Base-by-base conservation (phyloP, 2,329 filamentous ascomycete species). In the Nemania sp. region DNA sequence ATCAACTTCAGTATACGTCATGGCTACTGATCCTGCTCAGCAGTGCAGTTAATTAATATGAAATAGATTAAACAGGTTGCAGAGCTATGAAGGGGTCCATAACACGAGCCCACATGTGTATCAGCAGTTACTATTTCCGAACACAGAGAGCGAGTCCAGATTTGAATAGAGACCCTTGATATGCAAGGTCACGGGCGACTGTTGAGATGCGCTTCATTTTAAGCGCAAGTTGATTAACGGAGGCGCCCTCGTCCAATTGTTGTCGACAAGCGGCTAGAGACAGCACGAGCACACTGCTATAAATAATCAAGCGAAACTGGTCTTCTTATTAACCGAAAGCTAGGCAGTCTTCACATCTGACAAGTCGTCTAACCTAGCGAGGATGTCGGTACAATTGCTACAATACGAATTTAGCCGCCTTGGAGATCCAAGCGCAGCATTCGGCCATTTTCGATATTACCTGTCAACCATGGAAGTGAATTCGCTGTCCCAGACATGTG, bases 371-470 rank as follows among this genome's bases (percentile, higher is more conserved):
- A n/a, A n/a, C n/a, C 30, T 51, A 8, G 48, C n/a, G 17, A 24
- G 26, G 41, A 19, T 4, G 28, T 55, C 15, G 36, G 48, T 31
- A 43, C 31, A 54, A 51, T 54, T 26, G 52, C 51, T 47, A 43
- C 49, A 30, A 48, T 37, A 41, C 24, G 48, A 55, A 47, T 55
- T 55, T 55, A 55, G 48, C 52, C 52, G 52, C 30, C 52, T 52
- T 55, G 48, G 43, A 43, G 31, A 22, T 52, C 26, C 39, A 24
- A 48, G 44, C 15, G 48, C 48, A 48, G 42, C 30, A 52, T 37
- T 46, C 47, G 48, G 48, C 37, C 43, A 31, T 52, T 46, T 43
- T 48, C 17, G 9, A 43, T 47, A 47, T 33, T 52, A 28, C n/a
- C 34, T 11, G 31, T 30, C 20, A 55, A 47, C 42, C 26, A 51